A percentile compares a stretch with the other conserved stretches of the same genome.
Conservation (phyloP, 2,329 filamentous ascomycete species). For the Penicillium sp. region DNA sequence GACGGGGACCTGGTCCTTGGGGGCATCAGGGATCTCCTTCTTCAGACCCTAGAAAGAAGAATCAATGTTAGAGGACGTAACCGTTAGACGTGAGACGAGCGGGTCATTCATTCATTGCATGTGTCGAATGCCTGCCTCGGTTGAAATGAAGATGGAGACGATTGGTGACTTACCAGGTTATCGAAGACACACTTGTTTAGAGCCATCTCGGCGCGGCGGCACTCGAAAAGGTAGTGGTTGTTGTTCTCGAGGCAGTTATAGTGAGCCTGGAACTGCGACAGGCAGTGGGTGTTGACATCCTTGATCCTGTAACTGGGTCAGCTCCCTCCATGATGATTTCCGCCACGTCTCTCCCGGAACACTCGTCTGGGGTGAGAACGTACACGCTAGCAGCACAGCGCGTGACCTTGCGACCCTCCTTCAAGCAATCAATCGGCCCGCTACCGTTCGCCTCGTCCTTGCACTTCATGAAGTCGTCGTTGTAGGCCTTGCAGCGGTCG, state of each 20-base stretch:
- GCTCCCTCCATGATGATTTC: background rate
- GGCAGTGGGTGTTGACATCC: slow-evolving; percentile 94
- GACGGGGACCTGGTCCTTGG: slow-evolving; percentile 70
- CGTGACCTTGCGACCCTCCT: slow-evolving; percentile 94
- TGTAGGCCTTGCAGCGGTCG: slow-evolving; percentile 89
- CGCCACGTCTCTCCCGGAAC: slow-evolving; percentile 2
- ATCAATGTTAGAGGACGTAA: background rate
- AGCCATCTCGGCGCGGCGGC: slow-evolving; percentile 82
- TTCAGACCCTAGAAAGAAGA: slow-evolving; percentile 67
- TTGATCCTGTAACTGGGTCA: slow-evolving; percentile 66
- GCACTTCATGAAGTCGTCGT: slow-evolving; percentile 99
- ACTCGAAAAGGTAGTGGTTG: slow-evolving; percentile 98
- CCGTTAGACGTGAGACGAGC: background rate
- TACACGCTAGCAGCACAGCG: slow-evolving; percentile 96
- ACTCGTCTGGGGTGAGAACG: slow-evolving; percentile 48
- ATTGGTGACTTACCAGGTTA: slow-evolving; percentile 73
- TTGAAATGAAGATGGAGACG: background rate
- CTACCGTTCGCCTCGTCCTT: slow-evolving; percentile 90
- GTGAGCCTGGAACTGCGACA: slow-evolving; percentile 87
- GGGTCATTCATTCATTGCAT: background rate
- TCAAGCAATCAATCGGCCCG: slow-evolving; percentile 93
- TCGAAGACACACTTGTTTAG: slow-evolving; percentile 96
- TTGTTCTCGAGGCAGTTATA: slow-evolving; percentile 96
- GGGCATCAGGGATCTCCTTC: slow-evolving; percentile 77
- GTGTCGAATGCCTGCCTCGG: background rate